Base-by-base conservation (phyloP, 2,329 filamentous ascomycete genomes). In the Alternaria longipes region DNA sequence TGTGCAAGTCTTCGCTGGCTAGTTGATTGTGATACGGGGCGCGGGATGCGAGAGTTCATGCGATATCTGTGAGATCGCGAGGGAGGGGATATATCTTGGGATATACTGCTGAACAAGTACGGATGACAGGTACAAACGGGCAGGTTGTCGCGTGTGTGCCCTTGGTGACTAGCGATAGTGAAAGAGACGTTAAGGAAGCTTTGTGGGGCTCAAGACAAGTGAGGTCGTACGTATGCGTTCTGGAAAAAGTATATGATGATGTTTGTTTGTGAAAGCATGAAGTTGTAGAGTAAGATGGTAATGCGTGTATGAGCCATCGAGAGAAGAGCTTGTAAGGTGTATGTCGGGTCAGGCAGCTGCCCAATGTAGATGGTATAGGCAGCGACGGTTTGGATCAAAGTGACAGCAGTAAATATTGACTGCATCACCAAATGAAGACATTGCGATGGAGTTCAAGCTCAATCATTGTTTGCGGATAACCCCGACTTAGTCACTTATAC, bases 81-180 rank as follows among this genome's bases (percentile, higher is more conserved):
- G 50, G 4, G 34, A 8, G 11, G 6, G 20, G n/a, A n/a, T 16
- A 52, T 20, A 16, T 18, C 12, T 28, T 41, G 24, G n/a, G 40
- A 30, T 9, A 22, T 41, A 41, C 16, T 47, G 34, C 22, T 34
- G 42, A 34, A 20, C 18, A 38, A 6, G 26, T 41, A 34, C 24
- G n/a, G 40, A 32, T 59, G 57, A 40, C 45, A 24, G 12, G 30
- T 14, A 52, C 57, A 56, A 60, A 56, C 52, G 58, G 46, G 38
- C n/a, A 30, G 12, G 18, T 22, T 30, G 24, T 60, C 52, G 41
- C 53, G 52, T 52, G 57, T n/a, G 28, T 8, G 20, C 30, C n/a
- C 34, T 59, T 5, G 16, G 28, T 36, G 42, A 50, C 51, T 22
- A 44, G 51, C 36, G 44, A 36, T 54, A 36, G 42, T 55, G 41